Base-by-base conservation (phyloP, 257 asterid genomes). In the Nyctanthes arbortristis region DNA sequence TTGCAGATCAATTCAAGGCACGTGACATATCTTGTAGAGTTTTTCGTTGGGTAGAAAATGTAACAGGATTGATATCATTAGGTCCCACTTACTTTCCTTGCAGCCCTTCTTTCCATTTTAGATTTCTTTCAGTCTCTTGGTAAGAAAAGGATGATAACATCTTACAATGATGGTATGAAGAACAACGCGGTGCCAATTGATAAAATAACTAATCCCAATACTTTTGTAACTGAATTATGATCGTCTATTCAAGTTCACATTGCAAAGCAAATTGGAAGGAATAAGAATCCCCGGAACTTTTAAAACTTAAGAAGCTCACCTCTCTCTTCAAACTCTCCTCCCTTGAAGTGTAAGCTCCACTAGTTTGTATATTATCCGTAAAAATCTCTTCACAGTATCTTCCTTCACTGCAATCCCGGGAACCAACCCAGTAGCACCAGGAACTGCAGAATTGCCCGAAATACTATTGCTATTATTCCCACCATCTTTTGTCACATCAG, bases 301-400 rank as follows among this genome's bases (percentile, higher is more conserved):
- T 9, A 64, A 54, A 47, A 22, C 9, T 20, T 20, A 9, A 20
- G 0, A 7, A 29, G 10, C 12, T 52, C 73, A 91, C 99, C 89
- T 94, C 99, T 77, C 94, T 86, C 85, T 86, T 94, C 77, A 94
- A 78, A 73, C 84, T 84, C 85, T 94, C 97, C 72, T 94, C 99
- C 73, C 99, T 85, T 2, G 97, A 94, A 81, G 84, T 91, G 73
- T 94, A 88, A 35, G 99, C 95, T 37, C 99, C 99, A 72, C 99
- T 88, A 2, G 99, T 79, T 79, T 91, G 99, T 69, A 94, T 65
- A 71, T 82, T 91, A 66, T 91, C 97, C 0, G 95, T 85, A 78
- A 89, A 83, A 60, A 89, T 79, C 16, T 52, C 59, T 22, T 52
- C 59, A 14, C 31, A 52, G 30, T 52, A 22, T 52, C 59, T 22